Evolutionary conservation across 2,329 filamentous ascomycete genomes (phyloP).

Genomic region (Thermomyces lanuginosus): DNA sequence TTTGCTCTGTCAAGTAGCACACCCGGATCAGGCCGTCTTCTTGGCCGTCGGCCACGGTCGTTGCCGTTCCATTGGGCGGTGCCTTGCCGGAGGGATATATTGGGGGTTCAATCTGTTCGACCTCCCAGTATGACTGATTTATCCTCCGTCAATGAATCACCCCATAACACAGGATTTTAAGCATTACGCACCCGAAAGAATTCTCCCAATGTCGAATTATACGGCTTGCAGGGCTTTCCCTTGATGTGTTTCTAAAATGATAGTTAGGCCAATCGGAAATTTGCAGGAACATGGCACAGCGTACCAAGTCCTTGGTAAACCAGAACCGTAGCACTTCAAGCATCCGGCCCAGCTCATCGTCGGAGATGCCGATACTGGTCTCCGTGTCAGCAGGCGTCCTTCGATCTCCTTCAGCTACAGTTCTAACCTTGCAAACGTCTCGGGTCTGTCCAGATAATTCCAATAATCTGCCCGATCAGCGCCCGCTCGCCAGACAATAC

Average conservation of each 20-base stretch:
- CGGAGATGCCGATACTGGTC: conserved; percentile 62
- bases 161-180: background rate
- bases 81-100: conserved; percentile 30
- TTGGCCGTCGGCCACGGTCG: conserved; percentile 14
- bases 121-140: conserved; percentile 83
- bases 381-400: conserved; percentile 21
- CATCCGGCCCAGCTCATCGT: conserved; percentile 85
- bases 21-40: conserved; percentile 50
- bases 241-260: conserved; percentile 73
- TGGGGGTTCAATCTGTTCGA: conserved; percentile 57
- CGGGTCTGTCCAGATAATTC: conserved; percentile 92
- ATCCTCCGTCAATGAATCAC: conserved; percentile 1
- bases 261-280: background rate
- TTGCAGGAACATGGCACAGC: conserved; percentile 6
- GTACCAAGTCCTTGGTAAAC: conserved; percentile 88
- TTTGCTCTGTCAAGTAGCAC: conserved; percentile 93
- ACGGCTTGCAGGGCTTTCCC: conserved; percentile 95
- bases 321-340: conserved; percentile 88
- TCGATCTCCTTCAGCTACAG: conserved; percentile 7
- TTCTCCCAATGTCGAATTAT: conserved; percentile 91
- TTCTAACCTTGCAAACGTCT: conserved; percentile 57
- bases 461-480: conserved; percentile 57
- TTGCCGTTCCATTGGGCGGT: conserved; percentile 19
- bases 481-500: background rate
- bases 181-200: conserved; percentile 65